phyloP scores from a whole-genome alignment of 192 early-diverging fungal genomes.

The Fimicolochytrium jonesii region DNA sequence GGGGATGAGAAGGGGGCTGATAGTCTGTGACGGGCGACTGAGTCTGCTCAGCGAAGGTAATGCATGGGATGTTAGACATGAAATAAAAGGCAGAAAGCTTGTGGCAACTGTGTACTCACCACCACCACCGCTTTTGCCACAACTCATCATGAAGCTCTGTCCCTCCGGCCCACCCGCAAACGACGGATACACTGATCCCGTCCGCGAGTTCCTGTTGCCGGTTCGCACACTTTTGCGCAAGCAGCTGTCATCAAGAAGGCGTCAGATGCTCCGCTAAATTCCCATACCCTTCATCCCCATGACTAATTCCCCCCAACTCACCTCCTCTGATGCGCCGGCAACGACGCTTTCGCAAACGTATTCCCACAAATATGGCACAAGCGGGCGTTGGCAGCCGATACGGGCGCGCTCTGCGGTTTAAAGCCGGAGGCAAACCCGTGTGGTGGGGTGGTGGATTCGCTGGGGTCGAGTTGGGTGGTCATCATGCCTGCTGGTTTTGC shows the following conservation, averaged over 20 bases:
- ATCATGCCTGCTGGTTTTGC: too few relatives aligned
- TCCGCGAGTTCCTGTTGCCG: not conserved
- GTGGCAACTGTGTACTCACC: too few relatives aligned
- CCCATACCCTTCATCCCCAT: not conserved
- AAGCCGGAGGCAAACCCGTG: too few relatives aligned
- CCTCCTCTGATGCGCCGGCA: constrained; percentile 39
- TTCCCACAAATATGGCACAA: constrained; percentile 42
- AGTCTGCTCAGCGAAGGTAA: too few relatives aligned
- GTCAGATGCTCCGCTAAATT: not conserved
- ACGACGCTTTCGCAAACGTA: constrained; percentile 29
- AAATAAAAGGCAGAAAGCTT: too few relatives aligned
- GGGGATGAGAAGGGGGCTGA: too few relatives aligned
- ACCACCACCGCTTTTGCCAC: not conserved
- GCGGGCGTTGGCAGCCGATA: constrained; percentile 1
- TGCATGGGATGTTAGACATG: too few relatives aligned
- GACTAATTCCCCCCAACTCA: constrained; percentile 11
- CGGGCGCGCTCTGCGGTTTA: constrained; percentile 10
- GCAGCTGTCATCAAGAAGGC: constrained; percentile 7
- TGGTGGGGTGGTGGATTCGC: too few relatives aligned
- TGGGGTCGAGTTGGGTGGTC: too few relatives aligned
- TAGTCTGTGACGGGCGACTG: too few relatives aligned
- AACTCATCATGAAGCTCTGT: too few relatives aligned
- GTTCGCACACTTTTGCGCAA: constrained; percentile 16
- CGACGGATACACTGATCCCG: not conserved
- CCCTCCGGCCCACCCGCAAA: too few relatives aligned